Conservation (phyloP, 768 basidiomycete genomes). For the Amanita rubescens region DNA sequence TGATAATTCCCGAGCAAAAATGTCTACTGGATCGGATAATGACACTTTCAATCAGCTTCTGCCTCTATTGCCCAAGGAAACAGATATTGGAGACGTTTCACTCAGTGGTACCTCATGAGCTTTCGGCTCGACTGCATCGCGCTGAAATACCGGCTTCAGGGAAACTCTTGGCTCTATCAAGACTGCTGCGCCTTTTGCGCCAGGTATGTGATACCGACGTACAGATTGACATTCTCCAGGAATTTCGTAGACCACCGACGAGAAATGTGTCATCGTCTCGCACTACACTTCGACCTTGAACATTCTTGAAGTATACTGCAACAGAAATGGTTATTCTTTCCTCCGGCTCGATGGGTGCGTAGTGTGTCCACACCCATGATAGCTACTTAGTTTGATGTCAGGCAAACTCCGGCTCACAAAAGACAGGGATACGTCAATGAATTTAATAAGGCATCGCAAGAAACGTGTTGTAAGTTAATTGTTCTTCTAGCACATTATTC, state of each 20-base stretch:
- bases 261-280: conserved; percentile 96
- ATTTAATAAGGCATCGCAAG: conserved; percentile 78
- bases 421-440: conserved; percentile 81
- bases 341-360: conserved; percentile 82
- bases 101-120: conserved; percentile 59
- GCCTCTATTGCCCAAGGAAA: conserved; percentile 50
- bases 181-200: conserved; percentile 52
- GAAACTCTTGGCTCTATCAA: conserved; percentile 63
- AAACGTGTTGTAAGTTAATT: conserved; percentile 53
- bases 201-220: conserved; percentile 32
- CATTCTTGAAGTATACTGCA: conserved; percentile 82
- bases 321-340: conserved; percentile 66
- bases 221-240: not conserved
- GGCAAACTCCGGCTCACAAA: conserved; percentile 70
- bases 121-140: not conserved
- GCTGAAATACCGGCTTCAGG: conserved; percentile 35
- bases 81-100: conserved; percentile 61
- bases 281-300: conserved; percentile 95
- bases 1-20: conserved; percentile 46
- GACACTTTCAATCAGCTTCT: conserved; percentile 26
- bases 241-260: conserved; percentile 57
- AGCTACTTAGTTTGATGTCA: conserved; percentile 18
- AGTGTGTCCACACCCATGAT: not conserved
- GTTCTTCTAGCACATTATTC: too few relatives aligned
- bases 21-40: conserved; percentile 16